These are phyloP conservation scores for Chamaecyparis obtusa DNA, from an alignment of 75 land plant species.

Conservation along the genomic window DNA sequence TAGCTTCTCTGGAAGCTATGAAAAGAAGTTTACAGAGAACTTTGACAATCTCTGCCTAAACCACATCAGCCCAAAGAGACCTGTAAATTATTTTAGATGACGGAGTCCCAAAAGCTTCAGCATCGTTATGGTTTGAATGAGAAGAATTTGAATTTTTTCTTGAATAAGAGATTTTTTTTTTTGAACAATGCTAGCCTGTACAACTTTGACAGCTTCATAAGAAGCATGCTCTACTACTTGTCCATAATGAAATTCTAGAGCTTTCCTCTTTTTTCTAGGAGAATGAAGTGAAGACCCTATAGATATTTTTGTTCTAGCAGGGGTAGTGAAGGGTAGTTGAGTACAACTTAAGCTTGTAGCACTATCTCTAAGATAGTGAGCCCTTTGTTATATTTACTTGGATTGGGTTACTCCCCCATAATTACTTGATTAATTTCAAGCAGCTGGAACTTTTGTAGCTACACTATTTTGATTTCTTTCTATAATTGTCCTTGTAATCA, in stretches of 20 bases:
- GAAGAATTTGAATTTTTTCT: neutral
- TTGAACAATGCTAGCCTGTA: constrained; percentile 32
- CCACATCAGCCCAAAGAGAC: constrained; percentile 39
- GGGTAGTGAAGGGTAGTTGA: constrained; percentile 69
- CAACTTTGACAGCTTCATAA: neutral
- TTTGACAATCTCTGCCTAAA: constrained; percentile 33
- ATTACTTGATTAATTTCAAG: constrained; percentile 63
- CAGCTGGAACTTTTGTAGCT: constrained; percentile 88
- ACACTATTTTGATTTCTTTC: constrained; percentile 85
- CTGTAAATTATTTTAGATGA: constrained; percentile 12
- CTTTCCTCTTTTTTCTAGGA: constrained; percentile 63
- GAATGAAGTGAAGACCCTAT: constrained; percentile 67
- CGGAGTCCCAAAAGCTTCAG: constrained; percentile 9
- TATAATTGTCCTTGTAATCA: constrained; percentile 79
- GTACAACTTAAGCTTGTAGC: constrained; percentile 41
- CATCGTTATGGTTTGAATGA: neutral
- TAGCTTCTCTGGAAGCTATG: constrained; percentile 38
- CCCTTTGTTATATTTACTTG: constrained; percentile 81
- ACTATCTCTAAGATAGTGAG: constrained; percentile 73
- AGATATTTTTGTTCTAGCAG: constrained; percentile 59
- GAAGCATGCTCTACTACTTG: constrained; percentile 16
- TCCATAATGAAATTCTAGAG: constrained; percentile 59
- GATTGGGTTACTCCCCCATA: constrained; percentile 57
- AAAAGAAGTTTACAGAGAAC: constrained; percentile 42
- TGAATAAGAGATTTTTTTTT: constrained; percentile 16